Percentiles rank a stretch among this genome's conserved stretches.
Evolutionary conservation across 768 basidiomycete genomes (phyloP).

Genomic region (Tephrocybe sp.): DNA sequence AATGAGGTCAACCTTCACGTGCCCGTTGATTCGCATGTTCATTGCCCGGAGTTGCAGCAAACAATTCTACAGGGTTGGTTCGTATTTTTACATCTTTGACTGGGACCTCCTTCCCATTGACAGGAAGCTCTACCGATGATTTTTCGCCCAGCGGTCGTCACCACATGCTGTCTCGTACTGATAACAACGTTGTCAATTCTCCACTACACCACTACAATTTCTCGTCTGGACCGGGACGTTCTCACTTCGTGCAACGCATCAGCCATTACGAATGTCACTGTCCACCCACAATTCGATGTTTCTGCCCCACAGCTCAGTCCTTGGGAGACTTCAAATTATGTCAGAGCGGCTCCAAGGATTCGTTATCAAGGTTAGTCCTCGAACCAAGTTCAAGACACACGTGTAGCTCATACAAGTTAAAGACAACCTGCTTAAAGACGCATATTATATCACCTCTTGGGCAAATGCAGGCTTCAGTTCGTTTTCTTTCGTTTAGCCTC

Average conservation of each 20-base stretch:
- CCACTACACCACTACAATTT: not conserved
- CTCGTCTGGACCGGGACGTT: not conserved
- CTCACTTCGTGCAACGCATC: not conserved
- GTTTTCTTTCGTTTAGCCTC: slow-evolving; percentile 13
- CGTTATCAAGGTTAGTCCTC: slow-evolving; percentile 13
- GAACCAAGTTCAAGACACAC: not conserved
- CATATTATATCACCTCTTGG: slow-evolving; percentile 55
- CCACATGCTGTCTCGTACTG: slow-evolving; percentile 1
- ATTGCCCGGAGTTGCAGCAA: not conserved
- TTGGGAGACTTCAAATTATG: slow-evolving; percentile 14
- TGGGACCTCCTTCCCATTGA: not conserved
- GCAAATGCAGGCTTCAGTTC: slow-evolving; percentile 54
- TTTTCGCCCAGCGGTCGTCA: not conserved
- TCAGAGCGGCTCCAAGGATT: slow-evolving; percentile 9
- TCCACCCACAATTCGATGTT: not conserved
- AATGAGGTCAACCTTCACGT: not conserved
- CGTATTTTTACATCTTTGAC: not conserved
- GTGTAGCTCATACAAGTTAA: not conserved
- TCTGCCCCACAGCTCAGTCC: not conserved
- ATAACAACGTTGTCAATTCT: slow-evolving; percentile 3
- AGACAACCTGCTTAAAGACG: slow-evolving; percentile 50
- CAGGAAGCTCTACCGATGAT: not conserved
- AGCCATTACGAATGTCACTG: not conserved
- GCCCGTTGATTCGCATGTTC: not conserved
- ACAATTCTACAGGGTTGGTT: not conserved